Base-by-base conservation (phyloP, 2,329 filamentous ascomycete species). In the Diplodia corticola region DNA sequence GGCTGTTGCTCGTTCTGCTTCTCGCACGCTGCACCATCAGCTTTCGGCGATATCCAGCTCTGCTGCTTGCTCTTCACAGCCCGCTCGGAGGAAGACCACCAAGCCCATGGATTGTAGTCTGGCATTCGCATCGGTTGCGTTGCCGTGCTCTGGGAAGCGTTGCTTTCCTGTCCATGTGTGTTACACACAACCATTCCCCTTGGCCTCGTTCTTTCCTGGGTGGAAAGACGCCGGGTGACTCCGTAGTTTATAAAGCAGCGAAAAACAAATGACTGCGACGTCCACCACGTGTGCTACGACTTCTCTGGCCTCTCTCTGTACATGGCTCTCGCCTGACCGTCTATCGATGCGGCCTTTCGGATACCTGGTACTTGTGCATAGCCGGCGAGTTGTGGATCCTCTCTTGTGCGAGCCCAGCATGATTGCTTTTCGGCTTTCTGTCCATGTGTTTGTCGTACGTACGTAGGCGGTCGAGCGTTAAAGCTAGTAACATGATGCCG, bases 231-330 rank as follows among this genome's bases (percentile, higher is more conserved):
- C 48, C 44, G 60, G 60, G 53, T 35, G 17, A 51, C 24, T 63
- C 60, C 60, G 44, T 63, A 63, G 60, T 44, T 63, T 63, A 28
- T 61, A 35, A 54, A 61, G 57, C 57, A 61, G 57, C 60, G 48
- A 51, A 53, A 51, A 49, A 53, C 51, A 30, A 63, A 63, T 63
- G 60, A 26, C 60, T 44, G 60, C 60, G 60, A 49, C 26, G 40
- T 35, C 44, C 37, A 49, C 22, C 35, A 48, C 40, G 5, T 49
- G 57, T 61, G 40, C 55, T 6, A 49, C 57, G 57, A 49, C 57
- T 49, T 49, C 33, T 37, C 57, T 61, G 57, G 57, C 40, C 44
- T 37, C 35, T 7, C n/a, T 59, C 28, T 61, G 57, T 61, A 61
- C n/a, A 61, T 61, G 50, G 57, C 24, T 30, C 28, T 15, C 54